Evolutionary conservation across 2,329 filamentous ascomycete species (phyloP), one percentile per base, ranked within the genome.

Genomic region (Davidsoniella eucalypti): DNA sequence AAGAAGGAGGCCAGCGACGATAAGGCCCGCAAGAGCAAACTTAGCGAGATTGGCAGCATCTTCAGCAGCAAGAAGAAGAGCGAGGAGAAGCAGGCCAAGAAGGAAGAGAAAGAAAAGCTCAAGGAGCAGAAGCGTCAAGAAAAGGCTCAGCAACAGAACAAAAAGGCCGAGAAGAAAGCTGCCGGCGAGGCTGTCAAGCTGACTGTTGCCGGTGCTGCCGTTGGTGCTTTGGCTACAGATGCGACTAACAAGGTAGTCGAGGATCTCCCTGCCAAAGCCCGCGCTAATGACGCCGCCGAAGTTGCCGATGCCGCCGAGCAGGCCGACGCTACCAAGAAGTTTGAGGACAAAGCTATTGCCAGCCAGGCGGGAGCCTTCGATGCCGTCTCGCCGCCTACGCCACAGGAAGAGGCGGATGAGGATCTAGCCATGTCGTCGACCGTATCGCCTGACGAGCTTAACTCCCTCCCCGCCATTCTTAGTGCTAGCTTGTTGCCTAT

Each of bases 1-100:
- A 78, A 82, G 57, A 71, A 77, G 4, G 84, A 87, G 44, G 78
- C 95, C 14, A 79, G 95, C 55, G 80, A 81, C 49, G 80, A 84
- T 47, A 84, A 80, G 60, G 84, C 84, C 9, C 48, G 52, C 48
- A 51, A 54, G 45, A 43, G 0, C 82, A 87, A 59, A 71, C 72
- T 54, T 80, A 87, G 60, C 71, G 76, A 38, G 84, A 82, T 45
- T 73, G 80, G 53, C 73, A 83, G 54, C 70, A 79, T 44, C 75
- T 80, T 55, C 64, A 75, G 9, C 72, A 74, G 40, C 61, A 78
- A 16, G 82, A 87, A 53, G 55, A 73, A 75, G 57, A 73, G 80
- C 59, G 72, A 79, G 49, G 71, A 78, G 46, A 72, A 75, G 45
- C 69, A 69, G 44, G 68, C 65, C 44, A 71, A 77, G 56, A 79